phyloP scores from a whole-genome alignment of 2,329 filamentous ascomycete species.

The Cladosporium sp. region DNA sequence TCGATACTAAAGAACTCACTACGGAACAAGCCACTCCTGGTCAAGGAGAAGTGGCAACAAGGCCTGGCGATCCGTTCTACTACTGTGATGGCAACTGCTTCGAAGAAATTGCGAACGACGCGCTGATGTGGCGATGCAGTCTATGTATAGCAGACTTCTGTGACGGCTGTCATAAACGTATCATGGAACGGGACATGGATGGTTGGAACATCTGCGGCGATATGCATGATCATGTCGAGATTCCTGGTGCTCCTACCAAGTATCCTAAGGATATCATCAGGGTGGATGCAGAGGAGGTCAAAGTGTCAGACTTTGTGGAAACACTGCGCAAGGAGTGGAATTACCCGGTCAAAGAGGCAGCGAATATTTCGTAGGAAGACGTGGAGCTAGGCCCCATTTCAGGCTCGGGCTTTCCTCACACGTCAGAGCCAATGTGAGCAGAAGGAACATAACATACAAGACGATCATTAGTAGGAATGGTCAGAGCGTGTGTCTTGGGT shows the following conservation, averaged over 20 bases:
- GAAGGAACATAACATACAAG: too few species aligned
- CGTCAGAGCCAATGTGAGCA: too few species aligned
- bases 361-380: too few species aligned
- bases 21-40: background rate
- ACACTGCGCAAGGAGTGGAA: background rate
- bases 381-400: too few species aligned
- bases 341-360: background rate
- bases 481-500: too few species aligned
- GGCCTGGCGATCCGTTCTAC: background rate
- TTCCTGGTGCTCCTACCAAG: background rate
- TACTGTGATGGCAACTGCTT: background rate
- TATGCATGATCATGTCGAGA: background rate
- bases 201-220: background rate
- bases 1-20: background rate
- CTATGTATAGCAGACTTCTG: background rate
- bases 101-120: background rate
- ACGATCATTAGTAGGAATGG: too few species aligned
- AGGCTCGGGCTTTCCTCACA: too few species aligned
- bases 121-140: background rate
- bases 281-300: background rate
- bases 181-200: background rate
- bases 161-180: background rate
- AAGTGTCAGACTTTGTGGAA: background rate
- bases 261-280: background rate
- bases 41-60: background rate